Evolutionary conservation across 2,329 filamentous ascomycete genomes (phyloP).

Genomic region (Beauveria caledonica): DNA sequence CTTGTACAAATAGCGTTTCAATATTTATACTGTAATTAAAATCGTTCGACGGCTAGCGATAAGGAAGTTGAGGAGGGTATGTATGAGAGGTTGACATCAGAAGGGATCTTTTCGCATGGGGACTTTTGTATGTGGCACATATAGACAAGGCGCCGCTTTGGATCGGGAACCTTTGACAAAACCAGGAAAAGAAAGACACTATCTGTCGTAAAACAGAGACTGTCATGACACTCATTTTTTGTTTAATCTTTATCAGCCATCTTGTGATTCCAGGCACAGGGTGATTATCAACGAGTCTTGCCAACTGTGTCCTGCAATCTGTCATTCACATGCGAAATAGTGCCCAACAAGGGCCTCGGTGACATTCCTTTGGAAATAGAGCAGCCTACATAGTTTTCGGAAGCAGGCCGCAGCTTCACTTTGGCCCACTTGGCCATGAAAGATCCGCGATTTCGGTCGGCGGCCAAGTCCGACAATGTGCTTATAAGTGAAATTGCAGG

Average conservation of each 20-base stretch:
- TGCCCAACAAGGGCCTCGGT: not conserved
- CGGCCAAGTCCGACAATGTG: conserved; percentile 9
- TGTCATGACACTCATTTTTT: not conserved
- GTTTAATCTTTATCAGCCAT: not conserved
- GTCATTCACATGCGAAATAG: not conserved
- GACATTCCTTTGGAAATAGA: not conserved
- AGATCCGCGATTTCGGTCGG: not conserved
- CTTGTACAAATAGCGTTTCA: conserved; percentile 15
- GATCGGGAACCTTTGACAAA: not conserved
- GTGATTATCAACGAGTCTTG: not conserved
- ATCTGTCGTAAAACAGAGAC: not conserved
- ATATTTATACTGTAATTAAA: not conserved
- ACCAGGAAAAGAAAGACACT: not conserved
- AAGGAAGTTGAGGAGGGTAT: not conserved
- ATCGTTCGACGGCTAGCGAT: not conserved
- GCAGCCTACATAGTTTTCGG: not conserved
- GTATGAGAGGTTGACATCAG: not conserved
- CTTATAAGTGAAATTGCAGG: not conserved
- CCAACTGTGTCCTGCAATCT: not conserved
- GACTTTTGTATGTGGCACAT: conserved; percentile 2
- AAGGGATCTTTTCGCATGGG: not conserved
- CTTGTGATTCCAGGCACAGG: not conserved
- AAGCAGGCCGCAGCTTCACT: not conserved
- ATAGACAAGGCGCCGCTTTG: not conserved
- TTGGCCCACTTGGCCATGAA: not conserved